Evolutionary conservation across 345 rosid genomes (phyloP).

Genomic region (Psidium guajava): DNA sequence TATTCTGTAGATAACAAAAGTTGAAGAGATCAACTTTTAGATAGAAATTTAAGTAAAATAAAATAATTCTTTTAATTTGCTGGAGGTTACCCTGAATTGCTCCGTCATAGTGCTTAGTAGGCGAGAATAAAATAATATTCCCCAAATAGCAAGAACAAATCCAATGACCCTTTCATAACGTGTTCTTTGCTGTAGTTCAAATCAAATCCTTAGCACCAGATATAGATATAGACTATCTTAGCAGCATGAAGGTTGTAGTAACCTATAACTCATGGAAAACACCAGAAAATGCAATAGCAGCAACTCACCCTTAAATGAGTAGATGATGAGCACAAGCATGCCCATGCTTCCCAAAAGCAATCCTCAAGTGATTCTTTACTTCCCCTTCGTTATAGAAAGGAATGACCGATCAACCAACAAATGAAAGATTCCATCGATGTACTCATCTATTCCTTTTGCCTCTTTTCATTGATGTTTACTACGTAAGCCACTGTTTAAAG

Average conservation of each 20-base stretch:
- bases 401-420: neutral
- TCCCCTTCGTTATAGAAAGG: constrained; percentile 27
- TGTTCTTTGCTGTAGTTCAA: constrained; percentile 78
- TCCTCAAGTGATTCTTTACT: constrained; percentile 60
- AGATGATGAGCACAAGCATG: constrained; percentile 85
- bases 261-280: neutral
- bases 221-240: neutral
- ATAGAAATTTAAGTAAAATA: neutral
- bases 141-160: constrained; percentile 87
- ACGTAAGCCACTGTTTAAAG: neutral
- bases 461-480: neutral
- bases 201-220: constrained; percentile 8
- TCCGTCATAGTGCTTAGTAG: constrained; percentile 96
- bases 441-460: neutral
- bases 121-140: constrained; percentile 87
- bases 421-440: neutral
- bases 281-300: neutral
- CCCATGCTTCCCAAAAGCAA: constrained; percentile 99
- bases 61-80: constrained; percentile 2
- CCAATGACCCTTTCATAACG: constrained; percentile 78
- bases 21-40: neutral
- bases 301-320: constrained; percentile 67
- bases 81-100: constrained; percentile 66
- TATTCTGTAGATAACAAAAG: constrained; percentile 35
- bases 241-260: neutral